Percentiles rank a stretch among this genome's conserved stretches.
phyloP scores from a whole-genome alignment of 2,329 filamentous ascomycete genomes.

The Fusarium tjaetaba region DNA sequence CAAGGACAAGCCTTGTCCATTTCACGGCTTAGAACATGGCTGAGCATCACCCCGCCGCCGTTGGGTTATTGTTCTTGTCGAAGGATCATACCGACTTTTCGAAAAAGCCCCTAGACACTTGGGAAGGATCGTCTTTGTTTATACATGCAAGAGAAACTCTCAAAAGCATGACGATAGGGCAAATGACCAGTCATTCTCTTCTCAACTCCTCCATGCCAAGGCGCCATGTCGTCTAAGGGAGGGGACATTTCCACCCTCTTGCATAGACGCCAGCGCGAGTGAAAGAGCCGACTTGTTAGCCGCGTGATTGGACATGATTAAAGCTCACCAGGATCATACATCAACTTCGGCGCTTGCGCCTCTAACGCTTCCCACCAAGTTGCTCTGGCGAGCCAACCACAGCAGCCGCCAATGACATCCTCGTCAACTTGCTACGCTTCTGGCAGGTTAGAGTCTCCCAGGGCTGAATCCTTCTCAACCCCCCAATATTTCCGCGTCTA shows the following conservation, averaged over 20 bases:
- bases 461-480: constrained; percentile 35
- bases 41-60: constrained; percentile 30
- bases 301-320: constrained; percentile 44
- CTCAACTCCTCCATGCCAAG: constrained; percentile 22
- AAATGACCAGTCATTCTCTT: constrained; percentile 15
- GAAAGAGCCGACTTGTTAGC: constrained; percentile 44
- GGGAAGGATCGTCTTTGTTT: background rate
- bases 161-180: background rate
- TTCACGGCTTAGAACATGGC: constrained; percentile 33
- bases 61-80: background rate
- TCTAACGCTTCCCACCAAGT: constrained; percentile 39
- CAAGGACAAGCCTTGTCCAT: constrained; percentile 13
- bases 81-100: constrained; percentile 2
- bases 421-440: constrained; percentile 18
- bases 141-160: background rate
- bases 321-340: constrained; percentile 26
- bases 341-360: constrained; percentile 43
- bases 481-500: constrained; percentile 34
- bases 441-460: constrained; percentile 16
- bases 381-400: constrained; percentile 36
- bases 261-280: constrained; percentile 46
- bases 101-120: background rate
- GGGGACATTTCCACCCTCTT: constrained; percentile 24
- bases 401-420: constrained; percentile 16
- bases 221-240: constrained; percentile 22